These are phyloP conservation scores for Ustilaginoidea virens DNA, from an alignment of 2,329 filamentous ascomycete species.

Conservation along the genomic window DNA sequence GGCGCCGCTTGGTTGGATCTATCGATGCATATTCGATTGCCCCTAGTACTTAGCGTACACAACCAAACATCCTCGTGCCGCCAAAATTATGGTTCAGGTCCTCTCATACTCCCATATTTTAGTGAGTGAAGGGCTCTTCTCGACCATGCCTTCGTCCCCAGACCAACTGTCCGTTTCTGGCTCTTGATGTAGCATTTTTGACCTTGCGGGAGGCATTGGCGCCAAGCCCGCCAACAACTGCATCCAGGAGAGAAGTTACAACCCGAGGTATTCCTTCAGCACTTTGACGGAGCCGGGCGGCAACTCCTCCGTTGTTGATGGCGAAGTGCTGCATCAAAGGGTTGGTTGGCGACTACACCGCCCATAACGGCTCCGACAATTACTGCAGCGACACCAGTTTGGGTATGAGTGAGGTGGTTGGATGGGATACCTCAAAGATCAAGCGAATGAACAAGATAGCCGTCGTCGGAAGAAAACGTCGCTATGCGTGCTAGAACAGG, in stretches of 20 bases:
- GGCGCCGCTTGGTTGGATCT: too few species aligned
- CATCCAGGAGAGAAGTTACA: constrained; percentile 37
- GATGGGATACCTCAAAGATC: constrained; percentile 25
- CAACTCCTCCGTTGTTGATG: constrained; percentile 13
- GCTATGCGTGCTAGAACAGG: too few species aligned
- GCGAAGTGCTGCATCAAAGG: constrained; percentile 23
- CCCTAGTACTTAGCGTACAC: too few species aligned
- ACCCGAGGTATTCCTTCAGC: constrained; percentile 16
- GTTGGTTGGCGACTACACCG: constrained; percentile 35
- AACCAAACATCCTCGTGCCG: too few species aligned
- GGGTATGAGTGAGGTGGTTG: constrained; percentile 31
- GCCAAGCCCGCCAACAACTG: constrained; percentile 37
- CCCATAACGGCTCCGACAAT: constrained; percentile 39
- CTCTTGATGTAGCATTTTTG: constrained; percentile 20
- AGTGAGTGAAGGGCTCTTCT: constrained; percentile 13
- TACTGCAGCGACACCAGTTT: constrained; percentile 32
- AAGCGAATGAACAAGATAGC: too few species aligned
- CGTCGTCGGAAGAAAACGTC: too few species aligned
- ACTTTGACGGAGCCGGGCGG: constrained; percentile 10
- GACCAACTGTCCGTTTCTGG: constrained; percentile 15
- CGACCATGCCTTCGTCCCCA: constrained; percentile 19
- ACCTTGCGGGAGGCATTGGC: constrained; percentile 33
- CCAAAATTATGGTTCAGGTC: constrained; percentile 5
- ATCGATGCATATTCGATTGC: too few species aligned
- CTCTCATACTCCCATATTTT: constrained; percentile 9